Evolutionary conservation across 768 basidiomycete genomes (phyloP), one percentile per base, ranked within the genome.

Genomic region (Amanita jacksonii): DNA sequence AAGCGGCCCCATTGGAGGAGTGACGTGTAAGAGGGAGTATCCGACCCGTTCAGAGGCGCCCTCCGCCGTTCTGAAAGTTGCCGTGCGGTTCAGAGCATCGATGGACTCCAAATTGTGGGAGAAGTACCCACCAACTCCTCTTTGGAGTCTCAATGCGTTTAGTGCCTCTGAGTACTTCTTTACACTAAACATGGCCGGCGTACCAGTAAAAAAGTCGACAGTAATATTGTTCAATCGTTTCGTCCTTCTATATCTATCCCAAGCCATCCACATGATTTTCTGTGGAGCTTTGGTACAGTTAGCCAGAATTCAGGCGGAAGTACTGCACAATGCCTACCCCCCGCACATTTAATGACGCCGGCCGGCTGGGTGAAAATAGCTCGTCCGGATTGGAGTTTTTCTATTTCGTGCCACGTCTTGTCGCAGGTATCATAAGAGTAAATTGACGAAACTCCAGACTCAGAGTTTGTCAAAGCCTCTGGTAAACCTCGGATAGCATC

Each of bases 251-350:
- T 73, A 89, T 38, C 79, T 68, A 57, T 92, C 87, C 86, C 87
- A 90, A 36, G 87, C 85, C 85, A 91, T 89, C 89, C 90, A 94
- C 86, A 94, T 91, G 43, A 92, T 85, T 63, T 93, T 91, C 57
- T 90, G 86, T 15, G 86, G 85, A 12, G 82, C 85, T 86, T 28
- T 28, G 12, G 6, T 28, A 12, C 27, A 6, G 27, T 28, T 12
- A 28, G 51, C 16, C 32, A 20, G 39, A 51, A 49, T 31, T 25
- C 22, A n/a, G 20, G 31, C 16, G 45, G 31, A 15, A 41, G 40
- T 8, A 18, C 35, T 32, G 23, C 30, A 38, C 5, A 15, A 33
- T 13, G 39, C 52, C 51, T 54, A 85, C 87, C 86, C 67, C 89
- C 84, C 53, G 92, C 85, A 59, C 93, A 98, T 62, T 99, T 99